Evolutionary conservation across 2,329 filamentous ascomycete species (phyloP), one percentile per base, ranked within the genome.

Genomic region (Colletotrichum nymphaeae): DNA sequence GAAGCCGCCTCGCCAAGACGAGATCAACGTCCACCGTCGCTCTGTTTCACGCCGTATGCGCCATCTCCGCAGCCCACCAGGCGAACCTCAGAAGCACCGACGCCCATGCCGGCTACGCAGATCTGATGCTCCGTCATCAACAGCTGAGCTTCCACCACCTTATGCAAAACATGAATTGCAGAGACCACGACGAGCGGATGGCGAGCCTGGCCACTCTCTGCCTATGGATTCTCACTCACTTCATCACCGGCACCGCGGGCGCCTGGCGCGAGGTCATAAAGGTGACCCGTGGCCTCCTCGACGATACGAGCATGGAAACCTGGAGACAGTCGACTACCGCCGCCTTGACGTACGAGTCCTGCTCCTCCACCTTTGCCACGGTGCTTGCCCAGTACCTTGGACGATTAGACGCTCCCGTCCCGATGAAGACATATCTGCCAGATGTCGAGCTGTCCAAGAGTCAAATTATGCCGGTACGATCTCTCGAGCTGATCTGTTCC

Each of bases 211-310:
- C 60, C 6, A 70, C 67, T 11, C 42, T 70, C 5, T 70, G 67
- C 11, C n/a, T 70, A 3, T 70, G 67, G 62, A 22, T 65, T 4
- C 62, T 60, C 22, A 65, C 46, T 4, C 67, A 70, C 26, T 70
- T 65, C 42, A 19, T 70, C 67, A 70, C 53, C 53, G 67, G 67
- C n/a, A 63, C 52, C 5, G 12, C 67, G 6, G 67, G 67, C 9
- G 52, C 67, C 12, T 70, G 67, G 67, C 67, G 67, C 1, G 67
- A 70, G 55, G 37, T 70, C 8, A n/a, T 70, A 16, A 70, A 65
- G 55, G 67, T 70, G 30, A 58, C 60, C 12, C 37, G 42, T 2
- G 59, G 60, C 8, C 53, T 65, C 9, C 67, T 70, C 4, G 37
- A 59, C 14, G 22, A 65, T 2, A 35, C 19, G 7, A n/a, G 8